Base-by-base conservation (phyloP, 306 rosid species). In the Rosa rugosa region DNA sequence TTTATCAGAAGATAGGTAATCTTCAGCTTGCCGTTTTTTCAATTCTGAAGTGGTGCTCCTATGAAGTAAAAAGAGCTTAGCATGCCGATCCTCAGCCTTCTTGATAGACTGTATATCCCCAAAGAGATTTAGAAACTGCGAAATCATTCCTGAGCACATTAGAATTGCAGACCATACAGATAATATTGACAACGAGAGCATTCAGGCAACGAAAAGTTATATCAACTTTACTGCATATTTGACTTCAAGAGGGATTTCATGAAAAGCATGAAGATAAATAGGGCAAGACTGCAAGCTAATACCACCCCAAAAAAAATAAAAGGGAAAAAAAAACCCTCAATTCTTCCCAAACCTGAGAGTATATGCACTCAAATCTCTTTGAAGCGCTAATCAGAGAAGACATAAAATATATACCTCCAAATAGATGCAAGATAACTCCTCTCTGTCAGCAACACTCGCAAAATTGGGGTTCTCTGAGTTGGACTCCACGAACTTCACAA, bases 11-110 rank as follows among this genome's bases (percentile, higher is more conserved):
- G 92, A 86, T 27, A 96, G 86, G 80, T 83, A 87, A 83, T 96
- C 99, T 71, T 96, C 99, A 0, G 99, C 94, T n/a, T 90, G 94
- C 73, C 99, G 98, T 80, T 96, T 96, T 83, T 89, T 96, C 80
- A 91, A 85, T 81, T 96, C 99, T 16, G 98, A 88, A 77, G 89
- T 82, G 82, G 94, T 88, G 81, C 99, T 90, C 82, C 97, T 85
- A 75, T 91, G 93, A 40, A 91, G 88, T 80, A 91, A 80, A 91
- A 96, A 96, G 72, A 93, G 88, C 84, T 88, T 96, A 75, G 97
- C 97, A 85, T 96, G 99, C 70, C 93, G 87, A 86, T 91, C 97
- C 89, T 93, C 99, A 0, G 90, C 94, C 85, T 86, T 93, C 91
- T 96, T 96, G 83, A 96, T 91, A 17, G 94, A 87, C 85, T 87